Conservation (phyloP, 2,329 filamentous ascomycete genomes). For the Penicillium sclerotiorum region DNA sequence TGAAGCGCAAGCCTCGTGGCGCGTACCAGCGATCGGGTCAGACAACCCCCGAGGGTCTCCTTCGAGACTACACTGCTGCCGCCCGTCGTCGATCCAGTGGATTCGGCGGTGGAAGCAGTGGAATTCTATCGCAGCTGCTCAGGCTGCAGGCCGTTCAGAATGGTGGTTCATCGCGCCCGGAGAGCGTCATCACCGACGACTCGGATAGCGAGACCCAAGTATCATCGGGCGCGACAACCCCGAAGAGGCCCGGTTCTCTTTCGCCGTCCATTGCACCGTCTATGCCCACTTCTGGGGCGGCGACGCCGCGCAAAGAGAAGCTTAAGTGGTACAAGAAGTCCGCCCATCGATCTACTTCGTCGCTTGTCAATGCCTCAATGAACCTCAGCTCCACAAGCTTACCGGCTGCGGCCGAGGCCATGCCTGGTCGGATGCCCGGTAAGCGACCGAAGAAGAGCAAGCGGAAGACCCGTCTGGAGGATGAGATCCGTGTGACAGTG, state of each 20-base stretch:
- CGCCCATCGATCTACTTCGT: constrained; percentile 40
- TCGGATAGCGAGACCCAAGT: constrained; percentile 31
- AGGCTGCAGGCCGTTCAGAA: constrained; percentile 65
- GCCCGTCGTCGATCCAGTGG: constrained; percentile 29
- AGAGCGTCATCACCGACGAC: constrained; percentile 34
- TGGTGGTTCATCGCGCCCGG: constrained; percentile 30
- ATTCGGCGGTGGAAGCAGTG: constrained; percentile 40
- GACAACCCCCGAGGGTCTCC: constrained; percentile 32
- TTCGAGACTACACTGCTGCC: constrained; percentile 24
- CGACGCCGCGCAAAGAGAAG: constrained; percentile 41
- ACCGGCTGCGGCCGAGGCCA: constrained; percentile 29
- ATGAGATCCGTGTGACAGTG: constrained; percentile 62
- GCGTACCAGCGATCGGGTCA: constrained; percentile 38
- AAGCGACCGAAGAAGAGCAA: constrained; percentile 26
- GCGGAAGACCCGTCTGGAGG: constrained; percentile 40
- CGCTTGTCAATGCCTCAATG: constrained; percentile 41
- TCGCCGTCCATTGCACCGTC: constrained; percentile 24
- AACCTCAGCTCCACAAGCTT: constrained; percentile 38
- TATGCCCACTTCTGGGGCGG: constrained; percentile 29
- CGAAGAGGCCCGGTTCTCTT: constrained; percentile 24
- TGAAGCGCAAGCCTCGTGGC: constrained; percentile 31
- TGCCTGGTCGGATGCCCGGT: constrained; percentile 19
- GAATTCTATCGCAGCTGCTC: constrained; percentile 72
- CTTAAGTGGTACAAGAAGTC: constrained; percentile 48
- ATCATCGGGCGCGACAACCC: constrained; percentile 33